phyloP scores from a whole-genome alignment of 331 rosid species.

The Saraca asoca region DNA sequence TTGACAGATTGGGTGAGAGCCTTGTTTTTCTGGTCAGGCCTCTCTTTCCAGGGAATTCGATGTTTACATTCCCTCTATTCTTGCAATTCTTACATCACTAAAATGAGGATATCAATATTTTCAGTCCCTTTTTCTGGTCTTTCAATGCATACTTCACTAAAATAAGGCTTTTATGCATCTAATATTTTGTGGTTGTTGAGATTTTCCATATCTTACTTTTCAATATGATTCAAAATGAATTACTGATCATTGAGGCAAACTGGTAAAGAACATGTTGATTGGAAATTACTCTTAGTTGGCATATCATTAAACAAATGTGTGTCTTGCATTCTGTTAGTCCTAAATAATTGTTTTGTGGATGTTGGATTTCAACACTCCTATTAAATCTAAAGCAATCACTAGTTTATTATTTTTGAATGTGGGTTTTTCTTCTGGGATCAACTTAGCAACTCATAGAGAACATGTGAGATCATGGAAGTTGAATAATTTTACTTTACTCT shows the following conservation, averaged over 20 bases:
- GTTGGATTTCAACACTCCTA: not conserved
- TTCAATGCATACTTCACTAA: no score
- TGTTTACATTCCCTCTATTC: not conserved
- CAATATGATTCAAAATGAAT: not conserved
- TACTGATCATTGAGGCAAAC: not conserved
- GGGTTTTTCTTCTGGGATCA: not conserved
- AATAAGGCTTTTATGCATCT: no score
- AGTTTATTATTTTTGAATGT: not conserved
- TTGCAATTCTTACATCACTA: no score
- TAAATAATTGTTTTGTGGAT: not conserved
- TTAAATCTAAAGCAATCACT: not conserved
- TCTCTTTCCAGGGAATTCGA: no score
- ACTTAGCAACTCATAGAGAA: not conserved
- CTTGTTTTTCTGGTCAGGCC: no score
- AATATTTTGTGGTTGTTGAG: no score
- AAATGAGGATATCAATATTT: not conserved
- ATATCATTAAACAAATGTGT: not conserved
- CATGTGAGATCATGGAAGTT: not conserved
- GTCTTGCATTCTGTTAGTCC: not conserved
- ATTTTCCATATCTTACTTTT: no score
- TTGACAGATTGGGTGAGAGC: no score
- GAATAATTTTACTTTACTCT: not conserved
- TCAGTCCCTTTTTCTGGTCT: not conserved
- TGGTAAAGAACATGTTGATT: not conserved
- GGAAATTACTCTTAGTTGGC: not conserved